Base-by-base conservation (phyloP, 345 rosid species). In the Euphorbia peplus region DNA sequence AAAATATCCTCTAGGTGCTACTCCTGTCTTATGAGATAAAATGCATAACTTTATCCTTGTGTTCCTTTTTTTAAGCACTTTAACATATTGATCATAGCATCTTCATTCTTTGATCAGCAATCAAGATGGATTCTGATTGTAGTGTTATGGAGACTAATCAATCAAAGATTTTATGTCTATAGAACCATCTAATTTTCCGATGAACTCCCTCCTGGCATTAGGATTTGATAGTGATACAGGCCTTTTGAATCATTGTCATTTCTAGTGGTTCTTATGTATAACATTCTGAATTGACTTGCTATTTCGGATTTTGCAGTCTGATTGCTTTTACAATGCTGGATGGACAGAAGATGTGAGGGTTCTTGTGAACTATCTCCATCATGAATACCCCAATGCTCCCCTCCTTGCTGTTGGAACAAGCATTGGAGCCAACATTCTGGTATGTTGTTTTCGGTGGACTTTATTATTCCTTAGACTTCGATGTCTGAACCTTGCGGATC, bases 251-350 rank as follows among this genome's bases (percentile, higher is more conserved):
- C 11, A 28, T 28, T 16, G 19, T 65, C 13, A 28, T 18, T 22
- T 65, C 32, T 51, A 35, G 13, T 4, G 55, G 22, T 63, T 28
- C 22, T 29, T 21, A 16, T 25, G 0, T 24, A 44, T 29, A 51
- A n/a, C 13, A 28, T 53, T n/a, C 19, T 51, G 63, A 6, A 55
- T 3, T 18, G 12, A 39, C 39, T 32, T 55, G 50, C 42, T 5
- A 1, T 19, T 24, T 24, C 5, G 63, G 55, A 8, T 5, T 29
- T 56, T 80, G 79, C 89, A 93, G 98, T 88, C 98, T 1, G 98
- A 90, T 82, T 83, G 89, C 79, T 89, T 93, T 70, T 93, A 90
- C 74, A 89, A 90, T 81, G 97, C 97, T 73, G 98, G 97, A 53
- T 89, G 90, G 87, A 93, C 98, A 15, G 96, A 86, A 78, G 98